phyloP scores from a whole-genome alignment of 805 yeast species.

The Ogataea trehaloabstinens region DNA sequence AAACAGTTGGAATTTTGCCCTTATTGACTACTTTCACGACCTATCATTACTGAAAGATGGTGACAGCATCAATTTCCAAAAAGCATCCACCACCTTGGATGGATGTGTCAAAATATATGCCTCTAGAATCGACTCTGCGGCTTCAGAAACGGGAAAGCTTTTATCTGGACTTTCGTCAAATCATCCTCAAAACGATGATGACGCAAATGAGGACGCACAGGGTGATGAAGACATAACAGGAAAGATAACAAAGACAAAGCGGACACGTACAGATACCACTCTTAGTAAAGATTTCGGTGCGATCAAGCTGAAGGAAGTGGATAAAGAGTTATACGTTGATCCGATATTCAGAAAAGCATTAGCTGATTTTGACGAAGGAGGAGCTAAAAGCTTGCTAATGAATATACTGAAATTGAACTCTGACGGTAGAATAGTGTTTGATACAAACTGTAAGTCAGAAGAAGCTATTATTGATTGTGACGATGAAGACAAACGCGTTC shows the following conservation, averaged over 20 bases:
- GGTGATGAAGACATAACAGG: constrained; percentile 23
- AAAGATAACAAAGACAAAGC: constrained; percentile 17
- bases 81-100: constrained; percentile 87
- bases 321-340: constrained; percentile 49
- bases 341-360: constrained; percentile 57
- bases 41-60: constrained; percentile 71
- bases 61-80: constrained; percentile 80
- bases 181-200: constrained; percentile 19
- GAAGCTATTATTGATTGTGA: constrained; percentile 12
- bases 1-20: constrained; percentile 87
- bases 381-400: constrained; percentile 51
- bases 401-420: constrained; percentile 48
- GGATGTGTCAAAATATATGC: constrained; percentile 94
- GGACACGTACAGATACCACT: constrained; percentile 28
- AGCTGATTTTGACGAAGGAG: constrained; percentile 63
- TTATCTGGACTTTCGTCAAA: constrained; percentile 45
- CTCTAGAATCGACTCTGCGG: constrained; percentile 88
- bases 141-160: constrained; percentile 82
- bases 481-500: constrained; percentile 6
- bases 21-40: constrained; percentile 90
- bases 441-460: constrained; percentile 35
- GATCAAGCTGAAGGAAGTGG: constrained; percentile 43
- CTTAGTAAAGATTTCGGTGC: constrained; percentile 39
- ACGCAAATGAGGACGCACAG: constrained; percentile 22
- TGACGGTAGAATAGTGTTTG: constrained; percentile 49